phyloP scores from a whole-genome alignment of 805 yeast genomes.

The Saturnispora besseyi region DNA sequence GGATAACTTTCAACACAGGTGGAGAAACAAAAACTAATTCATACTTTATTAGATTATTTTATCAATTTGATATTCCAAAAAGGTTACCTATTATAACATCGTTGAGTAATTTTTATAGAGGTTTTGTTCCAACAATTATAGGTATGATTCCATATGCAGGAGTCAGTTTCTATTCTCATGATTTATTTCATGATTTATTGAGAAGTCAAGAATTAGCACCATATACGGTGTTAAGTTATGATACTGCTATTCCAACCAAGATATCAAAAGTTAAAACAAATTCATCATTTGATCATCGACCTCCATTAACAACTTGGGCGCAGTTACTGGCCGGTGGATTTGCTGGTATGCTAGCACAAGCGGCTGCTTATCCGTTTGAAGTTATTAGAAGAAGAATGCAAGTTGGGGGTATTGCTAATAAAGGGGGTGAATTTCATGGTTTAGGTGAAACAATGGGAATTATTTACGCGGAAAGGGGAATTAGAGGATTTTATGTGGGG shows the following conservation, averaged over 20 bases:
- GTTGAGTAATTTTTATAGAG: slow-evolving; percentile 75
- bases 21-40: slow-evolving; percentile 23
- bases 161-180: slow-evolving; percentile 92
- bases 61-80: slow-evolving; percentile 14
- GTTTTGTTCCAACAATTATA: slow-evolving; percentile 84
- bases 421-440: slow-evolving; percentile 46
- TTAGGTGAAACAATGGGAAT: slow-evolving; percentile 45
- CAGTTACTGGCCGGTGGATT: slow-evolving; percentile 89
- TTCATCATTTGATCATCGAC: slow-evolving; percentile 36
- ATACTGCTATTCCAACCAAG: slow-evolving; percentile 9
- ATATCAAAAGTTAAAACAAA: slow-evolving; percentile 20
- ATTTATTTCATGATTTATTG: slow-evolving; percentile 77
- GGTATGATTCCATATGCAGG: slow-evolving; percentile 99
- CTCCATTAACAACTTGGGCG: slow-evolving; percentile 82
- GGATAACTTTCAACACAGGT: slow-evolving; percentile 23
- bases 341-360: slow-evolving; percentile 93
- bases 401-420: slow-evolving; percentile 70
- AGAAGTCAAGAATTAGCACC: slow-evolving; percentile 48
- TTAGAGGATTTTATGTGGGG: slow-evolving; percentile 88
- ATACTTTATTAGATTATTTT: slow-evolving; percentile 22
- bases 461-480: slow-evolving; percentile 67
- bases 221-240: slow-evolving; percentile 36
- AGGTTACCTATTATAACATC: slow-evolving; percentile 27
- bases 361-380: slow-evolving; percentile 95
- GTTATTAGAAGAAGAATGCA: slow-evolving; percentile 92